Conservation (phyloP, 2,329 filamentous ascomycete genomes). For the Trichoderma atrobrunneum region DNA sequence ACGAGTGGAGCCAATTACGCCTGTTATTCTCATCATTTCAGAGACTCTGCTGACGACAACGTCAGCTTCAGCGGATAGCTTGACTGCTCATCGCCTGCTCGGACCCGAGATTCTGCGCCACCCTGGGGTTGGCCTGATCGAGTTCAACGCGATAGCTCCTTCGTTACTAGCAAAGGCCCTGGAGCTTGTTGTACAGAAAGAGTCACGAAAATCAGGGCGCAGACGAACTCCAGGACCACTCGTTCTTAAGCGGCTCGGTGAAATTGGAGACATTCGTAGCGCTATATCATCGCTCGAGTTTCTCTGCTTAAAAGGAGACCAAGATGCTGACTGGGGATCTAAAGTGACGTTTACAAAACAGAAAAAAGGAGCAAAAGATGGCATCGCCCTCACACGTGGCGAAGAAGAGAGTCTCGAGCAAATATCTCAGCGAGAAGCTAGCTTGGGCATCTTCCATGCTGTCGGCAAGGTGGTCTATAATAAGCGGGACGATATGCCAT, state of each 20-base stretch:
- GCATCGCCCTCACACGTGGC: constrained; percentile 64
- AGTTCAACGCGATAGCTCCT: constrained; percentile 89
- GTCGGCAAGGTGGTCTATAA: constrained; percentile 97
- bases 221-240: constrained; percentile 72
- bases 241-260: constrained; percentile 75
- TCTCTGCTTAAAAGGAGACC: constrained; percentile 77
- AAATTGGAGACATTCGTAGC: constrained; percentile 87
- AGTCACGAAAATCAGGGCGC: constrained; percentile 74
- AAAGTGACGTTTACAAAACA: constrained; percentile 68
- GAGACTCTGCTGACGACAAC: constrained; percentile 85
- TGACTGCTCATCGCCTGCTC: constrained; percentile 86
- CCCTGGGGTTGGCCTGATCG: constrained; percentile 73
- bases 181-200: constrained; percentile 77
- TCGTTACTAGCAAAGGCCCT: constrained; percentile 83
- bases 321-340: constrained; percentile 70
- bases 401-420: constrained; percentile 78
- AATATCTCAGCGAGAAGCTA: constrained; percentile 83
- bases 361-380: constrained; percentile 59
- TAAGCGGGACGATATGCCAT: constrained; percentile 66
- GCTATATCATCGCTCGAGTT: constrained; percentile 93
- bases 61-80: constrained; percentile 81
- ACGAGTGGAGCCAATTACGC: constrained; percentile 53
- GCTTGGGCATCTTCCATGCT: constrained; percentile 90
- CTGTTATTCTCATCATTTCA: constrained; percentile 85
- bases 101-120: constrained; percentile 84